Evolutionary conservation across 2,329 filamentous ascomycete species (phyloP).

Genomic region (Penicillium sclerotigenum): DNA sequence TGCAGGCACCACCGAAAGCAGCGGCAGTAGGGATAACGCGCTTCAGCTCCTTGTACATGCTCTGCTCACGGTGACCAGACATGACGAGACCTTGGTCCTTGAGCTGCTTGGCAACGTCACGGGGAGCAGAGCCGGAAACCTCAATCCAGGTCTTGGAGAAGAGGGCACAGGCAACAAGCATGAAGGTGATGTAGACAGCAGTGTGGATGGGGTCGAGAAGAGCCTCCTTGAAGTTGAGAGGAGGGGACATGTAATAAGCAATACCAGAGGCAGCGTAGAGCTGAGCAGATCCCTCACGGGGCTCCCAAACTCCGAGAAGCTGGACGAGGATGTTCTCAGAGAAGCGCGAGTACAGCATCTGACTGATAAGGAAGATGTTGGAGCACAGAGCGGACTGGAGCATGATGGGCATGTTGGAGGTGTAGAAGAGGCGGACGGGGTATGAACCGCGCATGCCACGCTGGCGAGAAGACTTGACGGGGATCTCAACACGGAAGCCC

Average conservation of each 20-base stretch:
- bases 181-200: conserved; percentile 90
- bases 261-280: conserved; percentile 90
- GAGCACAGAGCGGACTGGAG: conserved; percentile 96
- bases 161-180: conserved; percentile 94
- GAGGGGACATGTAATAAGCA: conserved; percentile 99
- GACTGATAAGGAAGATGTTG: conserved; percentile 98
- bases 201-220: conserved; percentile 97
- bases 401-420: conserved; percentile 99
- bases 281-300: conserved; percentile 88
- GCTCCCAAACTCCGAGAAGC: conserved; percentile 97
- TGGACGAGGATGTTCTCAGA: conserved; percentile 97
- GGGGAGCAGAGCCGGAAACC: conserved; percentile 94
- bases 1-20: conserved; percentile 97
- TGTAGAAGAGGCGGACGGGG: conserved; percentile 98
- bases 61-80: conserved; percentile 98
- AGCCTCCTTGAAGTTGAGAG: conserved; percentile 94
- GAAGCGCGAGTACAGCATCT: conserved; percentile 99
- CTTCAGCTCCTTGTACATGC: conserved; percentile 99
- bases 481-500: conserved; percentile 99
- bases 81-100: conserved; percentile 99
- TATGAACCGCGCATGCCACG: conserved; percentile 97
- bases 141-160: conserved; percentile 99
- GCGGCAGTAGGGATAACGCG: conserved; percentile 97
- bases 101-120: conserved; percentile 98
- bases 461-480: conserved; percentile 98